Percentiles rank a stretch among this genome's conserved stretches.
phyloP scores from a whole-genome alignment of 345 rosid genomes.

The Sisymbrium altissimum region DNA sequence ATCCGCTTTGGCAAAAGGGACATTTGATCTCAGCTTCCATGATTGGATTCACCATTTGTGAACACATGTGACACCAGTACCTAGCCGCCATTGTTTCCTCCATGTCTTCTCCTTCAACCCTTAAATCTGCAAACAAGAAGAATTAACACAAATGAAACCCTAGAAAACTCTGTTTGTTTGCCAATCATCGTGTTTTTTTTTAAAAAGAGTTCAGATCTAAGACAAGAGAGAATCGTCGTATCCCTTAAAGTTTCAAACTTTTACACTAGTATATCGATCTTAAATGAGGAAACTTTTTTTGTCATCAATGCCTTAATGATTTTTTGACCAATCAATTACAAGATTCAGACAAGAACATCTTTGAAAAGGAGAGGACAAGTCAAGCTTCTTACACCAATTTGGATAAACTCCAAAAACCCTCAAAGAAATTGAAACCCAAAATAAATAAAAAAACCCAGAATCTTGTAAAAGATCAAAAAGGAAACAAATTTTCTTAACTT shows the following conservation, averaged over 20 bases:
- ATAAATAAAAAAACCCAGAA: background rate
- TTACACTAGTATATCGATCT: background rate
- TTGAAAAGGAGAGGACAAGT: background rate
- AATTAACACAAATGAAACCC: background rate
- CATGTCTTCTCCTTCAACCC: conserved; percentile 37
- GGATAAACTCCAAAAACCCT: conserved; percentile 22
- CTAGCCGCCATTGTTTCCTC: conserved; percentile 47
- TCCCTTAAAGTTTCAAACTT: conserved; percentile 1
- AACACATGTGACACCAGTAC: conserved; percentile 75
- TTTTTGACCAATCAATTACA: conserved; percentile 2
- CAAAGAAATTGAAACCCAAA: background rate
- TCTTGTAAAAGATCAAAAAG: conserved; percentile 19
- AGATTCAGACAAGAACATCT: conserved; percentile 25
- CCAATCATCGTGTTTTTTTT: background rate
- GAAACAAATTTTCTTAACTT: background rate
- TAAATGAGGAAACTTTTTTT: background rate
- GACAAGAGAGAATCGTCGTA: background rate
- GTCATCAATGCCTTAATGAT: background rate
- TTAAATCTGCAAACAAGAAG: conserved; percentile 12
- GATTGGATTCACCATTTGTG: conserved; percentile 60
- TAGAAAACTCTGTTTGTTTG: background rate
- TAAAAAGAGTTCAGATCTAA: conserved; percentile 28
- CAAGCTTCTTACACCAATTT: background rate
- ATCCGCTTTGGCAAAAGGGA: conserved; percentile 60
- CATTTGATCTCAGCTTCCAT: conserved; percentile 80